Evolutionary conservation across 2,329 filamentous ascomycete genomes (phyloP).

Genomic region (Exophiala alcalophila): DNA sequence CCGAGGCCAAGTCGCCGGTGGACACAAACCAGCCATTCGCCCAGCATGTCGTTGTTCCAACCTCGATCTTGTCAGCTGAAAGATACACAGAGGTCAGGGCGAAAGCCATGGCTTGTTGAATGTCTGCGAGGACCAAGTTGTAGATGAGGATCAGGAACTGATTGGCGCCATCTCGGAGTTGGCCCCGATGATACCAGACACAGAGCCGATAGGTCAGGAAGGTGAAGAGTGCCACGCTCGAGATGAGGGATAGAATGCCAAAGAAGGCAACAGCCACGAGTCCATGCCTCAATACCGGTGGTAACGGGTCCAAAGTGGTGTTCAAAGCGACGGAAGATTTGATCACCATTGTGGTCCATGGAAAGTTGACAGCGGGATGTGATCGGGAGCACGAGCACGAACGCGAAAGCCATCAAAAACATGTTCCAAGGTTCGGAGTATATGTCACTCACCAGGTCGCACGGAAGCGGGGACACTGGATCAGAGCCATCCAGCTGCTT

Average conservation of each 20-base stretch:
- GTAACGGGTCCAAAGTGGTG: conserved; percentile 35
- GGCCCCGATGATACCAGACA: conserved; percentile 49
- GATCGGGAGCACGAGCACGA: conserved; percentile 3
- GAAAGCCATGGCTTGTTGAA: conserved; percentile 53
- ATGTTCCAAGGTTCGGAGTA: neutral
- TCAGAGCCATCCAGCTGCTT: neutral
- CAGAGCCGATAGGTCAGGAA: conserved; percentile 54
- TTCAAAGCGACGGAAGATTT: conserved; percentile 3
- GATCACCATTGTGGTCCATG: conserved; percentile 10
- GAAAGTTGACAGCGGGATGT: conserved; percentile 6
- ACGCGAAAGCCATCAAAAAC: conserved; percentile 3
- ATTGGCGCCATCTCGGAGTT: conserved; percentile 52
- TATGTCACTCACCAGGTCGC: conserved; percentile 2
- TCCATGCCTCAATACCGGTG: conserved; percentile 38
- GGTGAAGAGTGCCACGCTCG: conserved; percentile 42
- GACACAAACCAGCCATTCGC: conserved; percentile 53
- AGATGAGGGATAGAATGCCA: conserved; percentile 48
- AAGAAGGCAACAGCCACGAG: conserved; percentile 48
- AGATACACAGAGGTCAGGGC: conserved; percentile 51
- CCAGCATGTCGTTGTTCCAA: conserved; percentile 47
- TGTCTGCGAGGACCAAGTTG: conserved; percentile 52
- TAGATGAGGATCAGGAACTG: conserved; percentile 56
- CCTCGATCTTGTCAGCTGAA: conserved; percentile 42
- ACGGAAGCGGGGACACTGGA: neutral
- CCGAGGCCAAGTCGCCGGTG: conserved; percentile 52